phyloP scores from a whole-genome alignment of 768 basidiomycete species.

The Asterophora parasitica region DNA sequence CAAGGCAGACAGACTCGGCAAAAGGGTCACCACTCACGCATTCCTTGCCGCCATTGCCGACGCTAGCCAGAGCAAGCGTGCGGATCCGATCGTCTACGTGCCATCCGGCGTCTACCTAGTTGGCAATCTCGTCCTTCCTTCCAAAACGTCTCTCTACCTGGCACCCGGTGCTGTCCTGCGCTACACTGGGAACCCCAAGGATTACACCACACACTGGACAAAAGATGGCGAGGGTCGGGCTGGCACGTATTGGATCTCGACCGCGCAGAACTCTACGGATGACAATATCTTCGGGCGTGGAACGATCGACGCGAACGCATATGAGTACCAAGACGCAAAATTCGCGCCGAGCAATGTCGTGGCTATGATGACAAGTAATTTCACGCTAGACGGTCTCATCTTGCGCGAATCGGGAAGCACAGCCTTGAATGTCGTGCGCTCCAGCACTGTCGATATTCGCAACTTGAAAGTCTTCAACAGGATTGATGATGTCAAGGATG shows the following conservation, averaged over 20 bases:
- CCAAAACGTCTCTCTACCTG: conserved; percentile 16
- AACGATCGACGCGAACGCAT: conserved; percentile 15
- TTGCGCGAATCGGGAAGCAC: conserved; percentile 14
- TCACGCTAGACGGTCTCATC: conserved; percentile 14
- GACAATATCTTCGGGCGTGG: conserved; percentile 16
- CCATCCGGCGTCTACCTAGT: conserved; percentile 14
- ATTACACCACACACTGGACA: conserved; percentile 13
- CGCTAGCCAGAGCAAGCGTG: conserved; percentile 2
- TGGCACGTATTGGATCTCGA: conserved; percentile 17
- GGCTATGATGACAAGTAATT: conserved; percentile 13
- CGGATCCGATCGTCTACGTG: conserved; percentile 13
- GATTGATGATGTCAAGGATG: conserved; percentile 12
- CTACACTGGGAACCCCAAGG: conserved; percentile 11
- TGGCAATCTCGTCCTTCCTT: conserved; percentile 17
- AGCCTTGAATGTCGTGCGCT: conserved; percentile 14
- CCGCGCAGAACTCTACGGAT: conserved; percentile 14
- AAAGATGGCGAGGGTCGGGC: conserved; percentile 9
- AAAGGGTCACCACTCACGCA: conserved; percentile 7
- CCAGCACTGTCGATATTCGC: conserved; percentile 8
- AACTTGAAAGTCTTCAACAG: conserved; percentile 16
- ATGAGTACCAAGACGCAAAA: conserved; percentile 4
- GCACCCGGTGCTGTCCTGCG: conserved; percentile 17
- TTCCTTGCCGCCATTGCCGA: conserved; percentile 13
- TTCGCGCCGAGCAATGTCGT: conserved; percentile 12
- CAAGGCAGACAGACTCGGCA: conserved; percentile 12